Evolutionary conservation across 75 land plant species (phyloP).

Genomic region (Pseudotsuga menziesii): DNA sequence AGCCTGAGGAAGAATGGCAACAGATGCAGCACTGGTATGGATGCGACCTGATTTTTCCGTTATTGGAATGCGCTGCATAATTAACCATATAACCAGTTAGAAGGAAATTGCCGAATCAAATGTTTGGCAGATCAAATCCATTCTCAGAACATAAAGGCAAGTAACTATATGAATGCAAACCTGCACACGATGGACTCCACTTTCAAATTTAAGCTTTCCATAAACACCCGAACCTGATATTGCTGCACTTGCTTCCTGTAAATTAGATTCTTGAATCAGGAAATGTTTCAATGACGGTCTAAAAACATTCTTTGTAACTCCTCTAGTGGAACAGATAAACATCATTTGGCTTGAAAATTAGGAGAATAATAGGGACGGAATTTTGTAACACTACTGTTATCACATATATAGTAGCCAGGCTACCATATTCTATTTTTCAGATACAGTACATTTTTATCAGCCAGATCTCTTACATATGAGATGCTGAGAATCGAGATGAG

Average conservation of each 20-base stretch:
- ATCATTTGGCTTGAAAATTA: not conserved
- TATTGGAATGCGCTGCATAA: constrained; percentile 83
- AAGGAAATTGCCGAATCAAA: not conserved
- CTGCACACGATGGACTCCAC: constrained; percentile 98
- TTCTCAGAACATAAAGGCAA: constrained; percentile 1
- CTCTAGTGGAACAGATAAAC: not conserved
- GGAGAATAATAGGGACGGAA: not conserved
- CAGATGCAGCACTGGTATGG: constrained; percentile 98
- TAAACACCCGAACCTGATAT: constrained; percentile 82
- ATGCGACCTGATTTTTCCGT: constrained; percentile 95
- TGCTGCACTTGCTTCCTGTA: constrained; percentile 97
- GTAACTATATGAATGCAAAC: constrained; percentile 25
- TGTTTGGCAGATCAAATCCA: not conserved
- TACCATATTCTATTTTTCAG: no score
- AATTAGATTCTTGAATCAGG: not conserved
- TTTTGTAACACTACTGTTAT: not conserved
- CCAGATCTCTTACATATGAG: no score
- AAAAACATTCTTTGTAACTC: not conserved
- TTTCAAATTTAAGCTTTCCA: constrained; percentile 97
- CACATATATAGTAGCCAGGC: no score
- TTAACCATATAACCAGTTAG: constrained; percentile 6
- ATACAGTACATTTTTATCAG: no score
- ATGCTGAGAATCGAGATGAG: no score
- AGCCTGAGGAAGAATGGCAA: constrained; percentile 97
- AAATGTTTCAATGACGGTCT: not conserved